phyloP scores from a whole-genome alignment of 176 grass and related monocot genomes.

The Rhynchospora breviuscula region DNA sequence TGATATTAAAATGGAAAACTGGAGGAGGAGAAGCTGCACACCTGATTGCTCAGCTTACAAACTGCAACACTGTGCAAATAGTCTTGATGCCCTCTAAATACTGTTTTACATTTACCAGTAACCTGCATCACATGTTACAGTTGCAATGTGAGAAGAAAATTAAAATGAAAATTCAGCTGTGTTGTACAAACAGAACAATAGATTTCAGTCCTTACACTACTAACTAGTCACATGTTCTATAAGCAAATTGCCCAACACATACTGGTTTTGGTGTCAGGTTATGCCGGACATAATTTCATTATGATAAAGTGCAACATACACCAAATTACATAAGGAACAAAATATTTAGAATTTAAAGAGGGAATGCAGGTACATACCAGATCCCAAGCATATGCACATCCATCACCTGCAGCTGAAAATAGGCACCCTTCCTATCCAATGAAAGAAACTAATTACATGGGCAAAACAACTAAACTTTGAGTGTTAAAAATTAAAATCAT shows the following conservation, averaged over 20 bases:
- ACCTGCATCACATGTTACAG: slow-evolving; percentile 38
- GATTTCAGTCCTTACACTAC: not conserved
- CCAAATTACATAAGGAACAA: not conserved
- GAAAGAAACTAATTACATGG: not conserved
- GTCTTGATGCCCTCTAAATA: slow-evolving; percentile 71
- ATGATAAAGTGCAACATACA: not conserved
- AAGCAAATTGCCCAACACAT: not conserved
- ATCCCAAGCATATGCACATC: slow-evolving; percentile 92
- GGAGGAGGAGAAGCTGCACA: slow-evolving; percentile 24
- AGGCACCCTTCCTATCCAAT: slow-evolving; percentile 73
- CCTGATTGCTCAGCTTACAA: slow-evolving; percentile 70
- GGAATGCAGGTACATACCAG: slow-evolving; percentile 53
- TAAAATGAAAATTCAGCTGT: not conserved
- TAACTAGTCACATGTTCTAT: not conserved
- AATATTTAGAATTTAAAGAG: not conserved
- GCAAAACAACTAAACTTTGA: not conserved
- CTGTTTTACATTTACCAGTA: slow-evolving; percentile 77
- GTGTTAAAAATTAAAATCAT: not conserved
- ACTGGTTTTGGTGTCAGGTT: not conserved
- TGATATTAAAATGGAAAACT: not conserved
- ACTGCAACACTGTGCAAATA: slow-evolving; percentile 73
- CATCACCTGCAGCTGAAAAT: slow-evolving; percentile 82
- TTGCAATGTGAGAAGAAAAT: not conserved
- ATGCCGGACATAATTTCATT: not conserved
- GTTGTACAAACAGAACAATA: not conserved